Base-by-base conservation (phyloP, 257 asterid species). In the Buddleja alternifolia region DNA sequence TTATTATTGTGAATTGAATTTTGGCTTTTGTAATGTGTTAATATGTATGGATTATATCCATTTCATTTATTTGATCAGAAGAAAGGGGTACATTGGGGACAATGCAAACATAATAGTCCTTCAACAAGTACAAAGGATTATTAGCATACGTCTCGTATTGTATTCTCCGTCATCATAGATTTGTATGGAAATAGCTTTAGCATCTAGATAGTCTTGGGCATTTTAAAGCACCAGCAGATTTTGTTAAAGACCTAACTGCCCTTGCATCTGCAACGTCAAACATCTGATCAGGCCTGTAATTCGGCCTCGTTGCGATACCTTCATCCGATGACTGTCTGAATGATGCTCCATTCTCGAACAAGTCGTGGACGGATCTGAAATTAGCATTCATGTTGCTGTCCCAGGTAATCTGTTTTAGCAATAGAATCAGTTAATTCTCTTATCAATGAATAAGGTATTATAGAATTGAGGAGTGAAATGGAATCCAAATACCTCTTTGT, bases 341-440 rank as follows among this genome's bases (percentile, higher is more conserved):
- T 7, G 82, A 85, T 10, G 96, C 96, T 47, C 97, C 97, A 19
- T 89, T 91, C 57, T 85, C 95, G 7, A 91, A 84, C 16, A 89
- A 86, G 24, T 92, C 97, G 41, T 67, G 60, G 24, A 89, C 83
- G 0, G 96, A 89, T 21, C 63, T 82, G 78, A 87, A 82, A 32
- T 79, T 85, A 37, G 76, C 61, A 3, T 25, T 66, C 54, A 67
- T 70, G 9, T 25, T 67, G 47, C 70, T 67, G 63, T 74, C 86
- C 96, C 97, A 89, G 4, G 87, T 85, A 34, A 91, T 80, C 97
- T 90, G 34, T 29, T 29, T 29, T 29, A 29, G 5, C 34, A 5
- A 29, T 5, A 1, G 34, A 29, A 29, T 29, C 5, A 29, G 34
- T 5, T n/a, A n/a, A n/a, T n/a, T n/a, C n/a, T n/a, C n/a, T n/a